A percentile compares a stretch with the other conserved stretches of the same genome.
Conservation (phyloP, 2,329 filamentous ascomycete species). For the Exophiala lecanii-corni region DNA sequence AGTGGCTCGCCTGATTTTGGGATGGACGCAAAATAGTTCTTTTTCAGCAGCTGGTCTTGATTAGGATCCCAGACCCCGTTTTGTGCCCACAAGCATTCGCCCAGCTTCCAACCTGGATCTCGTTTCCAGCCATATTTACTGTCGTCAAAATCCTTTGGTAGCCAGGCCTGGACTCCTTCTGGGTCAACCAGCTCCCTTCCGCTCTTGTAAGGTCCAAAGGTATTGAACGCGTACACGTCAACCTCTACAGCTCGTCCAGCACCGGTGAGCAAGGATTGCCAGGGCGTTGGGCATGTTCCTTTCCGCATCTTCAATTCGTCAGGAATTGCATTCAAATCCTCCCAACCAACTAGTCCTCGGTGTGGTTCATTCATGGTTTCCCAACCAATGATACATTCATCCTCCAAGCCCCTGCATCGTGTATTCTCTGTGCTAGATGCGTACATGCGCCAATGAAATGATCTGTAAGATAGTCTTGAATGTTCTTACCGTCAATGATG, state of each 20-base stretch:
- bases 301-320: conserved; percentile 87
- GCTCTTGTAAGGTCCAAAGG: conserved; percentile 85
- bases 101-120: conserved; percentile 81
- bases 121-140: conserved; percentile 84
- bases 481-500: conserved; percentile 89
- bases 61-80: conserved; percentile 89
- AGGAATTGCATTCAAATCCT: conserved; percentile 76
- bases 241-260: conserved; percentile 86
- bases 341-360: conserved; percentile 76
- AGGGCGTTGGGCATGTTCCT: conserved; percentile 86
- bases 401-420: conserved; percentile 86
- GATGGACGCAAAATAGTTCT: conserved; percentile 81
- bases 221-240: conserved; percentile 88
- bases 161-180: conserved; percentile 77
- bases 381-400: conserved; percentile 88
- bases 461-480: conserved; percentile 87
- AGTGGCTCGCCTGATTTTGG: conserved; percentile 69
- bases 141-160: conserved; percentile 78
- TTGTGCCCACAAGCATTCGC: conserved; percentile 95
- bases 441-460: conserved; percentile 78
- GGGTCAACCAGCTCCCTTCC: conserved; percentile 81
- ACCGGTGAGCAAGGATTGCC: conserved; percentile 89
- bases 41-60: conserved; percentile 70
- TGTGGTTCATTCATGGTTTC: conserved; percentile 96
- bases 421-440: conserved; percentile 77